phyloP scores from a whole-genome alignment of 2,329 filamentous ascomycete species.

The Grosmannia penicillata region DNA sequence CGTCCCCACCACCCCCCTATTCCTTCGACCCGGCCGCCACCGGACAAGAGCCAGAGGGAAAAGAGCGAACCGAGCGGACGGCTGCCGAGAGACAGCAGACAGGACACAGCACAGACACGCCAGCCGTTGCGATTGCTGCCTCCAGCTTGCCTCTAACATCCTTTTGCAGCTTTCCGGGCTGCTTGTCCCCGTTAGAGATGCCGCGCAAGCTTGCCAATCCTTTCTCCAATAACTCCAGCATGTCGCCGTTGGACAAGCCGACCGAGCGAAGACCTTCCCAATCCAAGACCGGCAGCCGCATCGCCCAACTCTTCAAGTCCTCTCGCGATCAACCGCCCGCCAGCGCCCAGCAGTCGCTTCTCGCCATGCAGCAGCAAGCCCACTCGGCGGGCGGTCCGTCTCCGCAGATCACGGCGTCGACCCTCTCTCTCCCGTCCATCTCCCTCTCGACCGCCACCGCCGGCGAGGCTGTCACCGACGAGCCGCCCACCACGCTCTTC shows the following conservation, averaged over 20 bases:
- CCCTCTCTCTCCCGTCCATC: conserved; percentile 74
- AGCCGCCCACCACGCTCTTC: conserved; percentile 62
- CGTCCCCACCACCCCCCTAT: no score
- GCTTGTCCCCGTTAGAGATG: conserved; percentile 24
- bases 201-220: conserved; percentile 44
- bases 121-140: no score
- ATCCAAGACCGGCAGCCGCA: conserved; percentile 54
- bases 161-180: background rate
- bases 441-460: conserved; percentile 76
- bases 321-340: conserved; percentile 42
- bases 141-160: conserved; percentile 1
- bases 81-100: no score
- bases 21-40: no score
- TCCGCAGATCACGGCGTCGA: conserved; percentile 53
- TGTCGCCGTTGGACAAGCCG: conserved; percentile 31
- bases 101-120: no score
- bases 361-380: conserved; percentile 49
- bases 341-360: conserved; percentile 51
- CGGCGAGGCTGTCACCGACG: conserved; percentile 58
- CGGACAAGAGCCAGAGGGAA: no score
- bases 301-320: conserved; percentile 75
- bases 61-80: no score
- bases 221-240: conserved; percentile 35
- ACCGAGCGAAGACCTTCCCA: conserved; percentile 43
- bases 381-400: conserved; percentile 31